Evolutionary conservation across 164 flowering plant genomes (phyloP).

Genomic region (Liquidambar formosana): DNA sequence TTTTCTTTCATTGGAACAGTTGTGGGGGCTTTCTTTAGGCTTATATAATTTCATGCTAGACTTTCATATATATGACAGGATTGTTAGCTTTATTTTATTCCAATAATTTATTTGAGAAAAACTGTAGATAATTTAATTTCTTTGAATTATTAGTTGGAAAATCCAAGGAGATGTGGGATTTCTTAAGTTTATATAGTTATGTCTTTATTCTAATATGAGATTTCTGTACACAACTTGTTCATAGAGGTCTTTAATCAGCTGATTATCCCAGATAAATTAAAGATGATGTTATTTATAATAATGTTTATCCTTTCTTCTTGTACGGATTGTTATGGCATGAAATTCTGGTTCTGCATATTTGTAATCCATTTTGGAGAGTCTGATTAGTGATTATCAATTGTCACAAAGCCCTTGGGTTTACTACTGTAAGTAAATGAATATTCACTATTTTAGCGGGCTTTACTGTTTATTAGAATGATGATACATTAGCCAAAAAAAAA

Average conservation of each 20-base stretch:
- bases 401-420: background rate
- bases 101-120: background rate
- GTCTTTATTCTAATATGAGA: too few relatives aligned
- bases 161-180: background rate
- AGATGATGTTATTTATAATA: too few relatives aligned
- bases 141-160: background rate
- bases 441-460: too few relatives aligned
- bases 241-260: too few relatives aligned
- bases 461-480: too few relatives aligned
- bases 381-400: background rate
- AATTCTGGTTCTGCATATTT: too few relatives aligned
- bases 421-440: background rate
- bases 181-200: background rate
- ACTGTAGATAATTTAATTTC: background rate
- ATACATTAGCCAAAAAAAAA: too few relatives aligned
- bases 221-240: too few relatives aligned
- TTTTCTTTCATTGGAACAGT: background rate
- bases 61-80: conserved; percentile 9
- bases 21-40: background rate
- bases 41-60: background rate
- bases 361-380: too few relatives aligned
- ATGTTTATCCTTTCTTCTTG: too few relatives aligned
- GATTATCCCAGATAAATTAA: too few relatives aligned
- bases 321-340: too few relatives aligned
- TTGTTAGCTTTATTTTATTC: background rate